Conservation (phyloP, 805 yeast species). For the Saccharomycopsis olivae region DNA sequence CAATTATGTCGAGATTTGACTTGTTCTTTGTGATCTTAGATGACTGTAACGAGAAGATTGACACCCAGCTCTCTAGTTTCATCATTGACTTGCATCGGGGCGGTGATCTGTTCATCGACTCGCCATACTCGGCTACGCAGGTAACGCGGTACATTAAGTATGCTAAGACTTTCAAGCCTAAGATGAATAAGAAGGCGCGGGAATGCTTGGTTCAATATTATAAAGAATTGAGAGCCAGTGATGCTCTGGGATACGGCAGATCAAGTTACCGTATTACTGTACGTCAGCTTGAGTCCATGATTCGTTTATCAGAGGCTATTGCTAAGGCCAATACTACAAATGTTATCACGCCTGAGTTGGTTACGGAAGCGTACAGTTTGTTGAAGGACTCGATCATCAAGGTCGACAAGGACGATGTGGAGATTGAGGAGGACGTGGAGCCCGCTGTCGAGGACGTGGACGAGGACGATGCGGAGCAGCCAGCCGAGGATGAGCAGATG, state of each 20-base stretch:
- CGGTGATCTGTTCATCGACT: slow-evolving; percentile 79
- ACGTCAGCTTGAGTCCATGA: slow-evolving; percentile 90
- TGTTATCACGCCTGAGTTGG: slow-evolving; percentile 72
- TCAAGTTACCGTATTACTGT: slow-evolving; percentile 92
- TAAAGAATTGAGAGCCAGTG: slow-evolving; percentile 79
- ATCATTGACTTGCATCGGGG: slow-evolving; percentile 89
- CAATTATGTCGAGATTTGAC: slow-evolving; percentile 97
- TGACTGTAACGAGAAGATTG: slow-evolving; percentile 86
- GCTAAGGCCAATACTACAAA: slow-evolving; percentile 95
- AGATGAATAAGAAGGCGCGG: slow-evolving; percentile 72
- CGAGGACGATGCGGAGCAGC: slow-evolving; percentile 1
- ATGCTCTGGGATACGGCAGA: slow-evolving; percentile 79
- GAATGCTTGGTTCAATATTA: slow-evolving; percentile 66
- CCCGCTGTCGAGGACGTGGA: slow-evolving; percentile 18
- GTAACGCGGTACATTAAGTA: slow-evolving; percentile 80
- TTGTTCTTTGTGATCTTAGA: slow-evolving; percentile 88
- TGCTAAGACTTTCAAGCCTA: slow-evolving; percentile 88
- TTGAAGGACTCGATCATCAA: slow-evolving; percentile 85
- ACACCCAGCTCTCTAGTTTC: slow-evolving; percentile 82
- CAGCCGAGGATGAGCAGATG: slow-evolving; percentile 4
- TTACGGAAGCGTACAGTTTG: slow-evolving; percentile 86
- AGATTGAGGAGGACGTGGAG: slow-evolving; percentile 57
- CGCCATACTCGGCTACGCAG: slow-evolving; percentile 85
- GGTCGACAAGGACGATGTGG: slow-evolving; percentile 89
- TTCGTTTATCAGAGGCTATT: slow-evolving; percentile 88